Conservation (phyloP, 768 basidiomycete species). For the Exidia glandulosa region DNA sequence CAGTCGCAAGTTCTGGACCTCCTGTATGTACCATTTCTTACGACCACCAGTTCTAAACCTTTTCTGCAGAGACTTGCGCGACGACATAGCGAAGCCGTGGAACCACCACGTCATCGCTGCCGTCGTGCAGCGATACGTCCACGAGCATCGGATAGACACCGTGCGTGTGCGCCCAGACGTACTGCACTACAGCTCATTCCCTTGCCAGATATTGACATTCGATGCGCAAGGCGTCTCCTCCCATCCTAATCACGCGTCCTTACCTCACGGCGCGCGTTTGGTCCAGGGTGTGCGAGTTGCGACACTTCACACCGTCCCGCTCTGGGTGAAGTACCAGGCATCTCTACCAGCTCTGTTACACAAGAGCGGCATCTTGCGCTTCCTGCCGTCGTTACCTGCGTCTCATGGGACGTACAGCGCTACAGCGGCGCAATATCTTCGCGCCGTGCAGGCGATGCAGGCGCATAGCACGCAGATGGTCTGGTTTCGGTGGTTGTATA, state of each 20-base stretch:
- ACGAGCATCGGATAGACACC: slow-evolving; percentile 46
- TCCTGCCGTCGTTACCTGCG: too few species aligned
- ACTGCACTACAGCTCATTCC: not conserved
- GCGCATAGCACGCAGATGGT: too few species aligned
- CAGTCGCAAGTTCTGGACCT: too few species aligned
- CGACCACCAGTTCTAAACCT: too few species aligned
- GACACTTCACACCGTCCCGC: not conserved
- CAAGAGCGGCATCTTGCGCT: too few species aligned
- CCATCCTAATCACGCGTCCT: slow-evolving; percentile 78
- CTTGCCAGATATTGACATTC: slow-evolving; percentile 72
- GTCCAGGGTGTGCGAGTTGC: not conserved
- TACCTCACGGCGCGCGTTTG: slow-evolving; percentile 37
- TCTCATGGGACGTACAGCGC: too few species aligned
- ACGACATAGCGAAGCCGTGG: slow-evolving; percentile 64
- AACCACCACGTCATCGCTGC: slow-evolving; percentile 44
- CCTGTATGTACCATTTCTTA: too few species aligned
- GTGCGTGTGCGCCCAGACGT: slow-evolving; percentile 28
- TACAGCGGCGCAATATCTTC: too few species aligned
- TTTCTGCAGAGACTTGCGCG: slow-evolving; percentile 64
- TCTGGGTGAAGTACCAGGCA: too few species aligned
- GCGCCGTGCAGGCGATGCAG: too few species aligned
- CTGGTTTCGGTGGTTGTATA: too few species aligned
- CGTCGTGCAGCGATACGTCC: slow-evolving; percentile 47
- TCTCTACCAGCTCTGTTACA: too few species aligned
- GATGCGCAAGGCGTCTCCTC: slow-evolving; percentile 65